A percentile compares a stretch with the other conserved stretches of the same genome.
These are phyloP conservation scores for Solioccasus polychromus DNA, from an alignment of 768 basidiomycete genomes.

Conservation along the genomic window DNA sequence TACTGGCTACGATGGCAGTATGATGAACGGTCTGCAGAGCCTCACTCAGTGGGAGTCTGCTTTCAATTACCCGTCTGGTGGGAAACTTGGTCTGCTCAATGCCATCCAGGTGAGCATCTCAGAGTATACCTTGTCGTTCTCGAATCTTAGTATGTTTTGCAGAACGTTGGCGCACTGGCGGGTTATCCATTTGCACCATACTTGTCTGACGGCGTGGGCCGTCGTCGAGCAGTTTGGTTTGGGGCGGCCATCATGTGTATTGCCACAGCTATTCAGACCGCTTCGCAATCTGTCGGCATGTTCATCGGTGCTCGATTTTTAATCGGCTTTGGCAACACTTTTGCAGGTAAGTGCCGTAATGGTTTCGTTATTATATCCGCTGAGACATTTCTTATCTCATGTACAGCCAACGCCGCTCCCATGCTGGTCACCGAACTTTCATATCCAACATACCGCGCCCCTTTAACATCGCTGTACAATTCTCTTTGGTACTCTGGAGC, in stretches of 20 bases:
- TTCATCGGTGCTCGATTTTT: conserved; percentile 80
- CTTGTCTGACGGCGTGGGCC: conserved; percentile 68
- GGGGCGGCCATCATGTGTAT: conserved; percentile 68
- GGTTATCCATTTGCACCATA: conserved; percentile 73
- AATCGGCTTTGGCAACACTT: conserved; percentile 74
- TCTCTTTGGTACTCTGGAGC: conserved; percentile 87
- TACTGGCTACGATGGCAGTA: conserved; percentile 72
- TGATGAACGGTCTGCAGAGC: conserved; percentile 80
- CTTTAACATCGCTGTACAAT: conserved; percentile 76
- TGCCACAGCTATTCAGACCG: conserved; percentile 66
- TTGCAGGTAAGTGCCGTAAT: conserved; percentile 46
- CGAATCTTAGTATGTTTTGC: not conserved
- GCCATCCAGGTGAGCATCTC: conserved; percentile 57
- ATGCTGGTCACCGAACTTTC: conserved; percentile 81
- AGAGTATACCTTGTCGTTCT: not conserved
- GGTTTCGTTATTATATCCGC: not conserved
- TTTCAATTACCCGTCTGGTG: conserved; percentile 55
- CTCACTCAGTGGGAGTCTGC: conserved; percentile 61
- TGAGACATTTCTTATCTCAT: not conserved
- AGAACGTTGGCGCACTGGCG: conserved; percentile 72
- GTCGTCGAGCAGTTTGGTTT: conserved; percentile 60
- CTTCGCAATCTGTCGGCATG: conserved; percentile 69
- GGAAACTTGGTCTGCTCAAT: conserved; percentile 63
- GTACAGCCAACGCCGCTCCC: conserved; percentile 65
- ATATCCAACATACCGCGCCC: conserved; percentile 78